Evolutionary conservation across 1,139 yeast genomes (phyloP).

Genomic region (Blastobotrys aristatus): DNA sequence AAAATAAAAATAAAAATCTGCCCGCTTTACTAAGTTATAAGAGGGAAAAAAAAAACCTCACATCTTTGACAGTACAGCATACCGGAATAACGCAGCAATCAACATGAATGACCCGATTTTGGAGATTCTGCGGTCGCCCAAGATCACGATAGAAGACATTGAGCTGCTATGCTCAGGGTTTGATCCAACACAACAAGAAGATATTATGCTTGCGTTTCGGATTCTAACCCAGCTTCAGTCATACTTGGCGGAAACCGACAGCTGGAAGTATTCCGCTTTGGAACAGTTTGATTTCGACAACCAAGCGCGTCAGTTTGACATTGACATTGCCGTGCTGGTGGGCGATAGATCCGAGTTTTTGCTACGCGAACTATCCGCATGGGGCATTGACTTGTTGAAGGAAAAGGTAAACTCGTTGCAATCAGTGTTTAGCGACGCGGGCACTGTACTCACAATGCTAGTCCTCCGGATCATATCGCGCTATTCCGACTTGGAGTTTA

Average conservation of each 20-base stretch:
- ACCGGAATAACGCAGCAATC: too few species aligned
- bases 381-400: constrained; percentile 33
- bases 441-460: constrained; percentile 32
- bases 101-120: constrained; percentile 28
- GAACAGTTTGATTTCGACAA: constrained; percentile 29
- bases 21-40: neutral
- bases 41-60: neutral
- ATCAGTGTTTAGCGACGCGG: constrained; percentile 29
- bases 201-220: constrained; percentile 29
- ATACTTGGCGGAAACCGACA: constrained; percentile 29
- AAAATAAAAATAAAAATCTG: neutral
- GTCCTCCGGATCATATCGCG: constrained; percentile 32
- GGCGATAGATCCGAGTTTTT: constrained; percentile 28
- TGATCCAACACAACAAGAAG: constrained; percentile 26
- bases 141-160: constrained; percentile 26
- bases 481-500: constrained; percentile 30
- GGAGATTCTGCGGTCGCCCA: constrained; percentile 23
- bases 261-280: constrained; percentile 31
- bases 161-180: constrained; percentile 26
- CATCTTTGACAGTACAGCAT: too few species aligned
- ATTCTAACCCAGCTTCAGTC: constrained; percentile 27
- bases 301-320: constrained; percentile 32
- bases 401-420: constrained; percentile 25
- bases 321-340: constrained; percentile 33
- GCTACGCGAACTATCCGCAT: constrained; percentile 28